Conservation (phyloP, 768 basidiomycete genomes). For the Pulveroboletus sp. region DNA sequence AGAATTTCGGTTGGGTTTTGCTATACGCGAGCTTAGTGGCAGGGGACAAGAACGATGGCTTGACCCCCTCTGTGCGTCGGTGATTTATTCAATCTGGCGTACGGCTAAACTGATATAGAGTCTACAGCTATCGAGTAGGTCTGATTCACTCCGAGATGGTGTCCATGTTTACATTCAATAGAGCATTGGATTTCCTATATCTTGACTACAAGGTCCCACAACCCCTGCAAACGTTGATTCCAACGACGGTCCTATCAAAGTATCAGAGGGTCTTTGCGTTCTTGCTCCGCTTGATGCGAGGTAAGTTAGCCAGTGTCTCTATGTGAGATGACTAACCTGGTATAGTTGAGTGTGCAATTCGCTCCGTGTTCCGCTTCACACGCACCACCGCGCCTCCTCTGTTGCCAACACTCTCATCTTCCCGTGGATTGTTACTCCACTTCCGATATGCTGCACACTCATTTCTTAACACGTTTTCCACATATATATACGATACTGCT, state of each 20-base stretch:
- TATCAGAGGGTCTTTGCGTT: conserved; percentile 83
- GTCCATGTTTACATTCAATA: conserved; percentile 25
- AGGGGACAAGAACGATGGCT: conserved; percentile 72
- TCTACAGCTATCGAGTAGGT: conserved; percentile 22
- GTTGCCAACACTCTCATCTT: conserved; percentile 54
- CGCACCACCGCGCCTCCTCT: conserved; percentile 38
- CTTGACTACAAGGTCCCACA: conserved; percentile 86
- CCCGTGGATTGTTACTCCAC: conserved; percentile 53
- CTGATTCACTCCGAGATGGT: neutral
- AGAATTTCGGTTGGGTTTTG: conserved; percentile 77
- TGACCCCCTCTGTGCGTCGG: conserved; percentile 70
- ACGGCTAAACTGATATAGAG: conserved; percentile 7
- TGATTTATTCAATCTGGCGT: neutral
- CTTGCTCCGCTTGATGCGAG: conserved; percentile 73
- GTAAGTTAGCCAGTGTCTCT: conserved; percentile 34
- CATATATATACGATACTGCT: conserved; percentile 76
- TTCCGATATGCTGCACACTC: conserved; percentile 72
- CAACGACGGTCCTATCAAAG: conserved; percentile 68
- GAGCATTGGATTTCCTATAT: conserved; percentile 85
- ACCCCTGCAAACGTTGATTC: conserved; percentile 70
- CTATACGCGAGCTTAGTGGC: conserved; percentile 68
- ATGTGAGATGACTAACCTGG: conserved; percentile 1
- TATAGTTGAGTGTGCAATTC: conserved; percentile 63
- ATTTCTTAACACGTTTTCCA: conserved; percentile 62
- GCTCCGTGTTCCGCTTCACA: conserved; percentile 62